A percentile compares a stretch with the other conserved stretches of the same genome.
Evolutionary conservation across 2,329 filamentous ascomycete species (phyloP).

Genomic region (Fusarium sp.): DNA sequence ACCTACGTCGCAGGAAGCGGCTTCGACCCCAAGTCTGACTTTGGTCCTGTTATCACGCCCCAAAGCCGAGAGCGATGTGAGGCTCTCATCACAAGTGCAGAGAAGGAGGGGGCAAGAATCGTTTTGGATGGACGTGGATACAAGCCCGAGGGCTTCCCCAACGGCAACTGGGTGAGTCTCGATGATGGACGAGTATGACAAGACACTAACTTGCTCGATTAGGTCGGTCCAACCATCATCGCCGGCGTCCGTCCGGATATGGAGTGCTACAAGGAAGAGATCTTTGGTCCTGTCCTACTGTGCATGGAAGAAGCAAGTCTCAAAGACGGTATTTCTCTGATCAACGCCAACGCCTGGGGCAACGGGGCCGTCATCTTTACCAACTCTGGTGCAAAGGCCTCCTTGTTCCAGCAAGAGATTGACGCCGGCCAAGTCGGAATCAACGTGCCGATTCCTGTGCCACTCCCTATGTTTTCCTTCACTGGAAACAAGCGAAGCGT

Average conservation of each 20-base stretch:
- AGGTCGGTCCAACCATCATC: slow-evolving; percentile 79
- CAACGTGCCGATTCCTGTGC: slow-evolving; percentile 78
- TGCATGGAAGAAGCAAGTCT: slow-evolving; percentile 78
- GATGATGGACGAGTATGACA: rapidly evolving
- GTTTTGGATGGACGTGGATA: slow-evolving; percentile 79
- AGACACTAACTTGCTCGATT: background rate
- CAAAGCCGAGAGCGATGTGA: slow-evolving; percentile 80
- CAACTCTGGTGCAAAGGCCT: slow-evolving; percentile 75
- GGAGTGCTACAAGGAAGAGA: slow-evolving; percentile 83
- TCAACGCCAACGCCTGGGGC: slow-evolving; percentile 84
- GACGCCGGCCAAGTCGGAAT: slow-evolving; percentile 85
- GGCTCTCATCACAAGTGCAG: slow-evolving; percentile 75
- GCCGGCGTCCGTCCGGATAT: slow-evolving; percentile 78
- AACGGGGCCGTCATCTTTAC: slow-evolving; percentile 86
- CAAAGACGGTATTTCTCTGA: slow-evolving; percentile 79
- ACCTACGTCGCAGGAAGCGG: slow-evolving; percentile 76
- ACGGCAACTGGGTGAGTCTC: slow-evolving; percentile 66
- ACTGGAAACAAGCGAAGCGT: slow-evolving; percentile 64
- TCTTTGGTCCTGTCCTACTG: slow-evolving; percentile 83
- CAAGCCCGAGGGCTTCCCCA: slow-evolving; percentile 75
- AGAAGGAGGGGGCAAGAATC: slow-evolving; percentile 80
- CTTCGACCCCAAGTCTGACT: slow-evolving; percentile 78
- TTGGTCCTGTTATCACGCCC: slow-evolving; percentile 80
- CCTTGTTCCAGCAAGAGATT: slow-evolving; percentile 78
- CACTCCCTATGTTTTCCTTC: slow-evolving; percentile 72